Evolutionary conservation across 129 eudicot species (phyloP), one percentile per base, ranked within the genome.

Genomic region (Flaveria sonorensis): DNA sequence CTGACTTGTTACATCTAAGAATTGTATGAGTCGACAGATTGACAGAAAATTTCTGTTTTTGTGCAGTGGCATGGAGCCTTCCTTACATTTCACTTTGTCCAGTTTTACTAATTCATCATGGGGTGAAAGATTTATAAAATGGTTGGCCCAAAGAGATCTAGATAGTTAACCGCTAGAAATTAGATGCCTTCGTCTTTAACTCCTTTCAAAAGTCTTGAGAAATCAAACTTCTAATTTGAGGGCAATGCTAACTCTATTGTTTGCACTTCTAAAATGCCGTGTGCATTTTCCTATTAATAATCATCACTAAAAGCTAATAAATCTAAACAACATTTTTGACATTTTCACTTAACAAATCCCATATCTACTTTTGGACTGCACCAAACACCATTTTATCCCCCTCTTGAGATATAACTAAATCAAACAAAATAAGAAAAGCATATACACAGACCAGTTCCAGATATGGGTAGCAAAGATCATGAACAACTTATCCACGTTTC

Each of bases 21-120:
- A 42, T 18, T n/a, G 81, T 66, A 67, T 56, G 52, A 55, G 74
- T 56, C 50, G 57, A 77, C 76, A 77, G 59, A 77, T 67, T 77
- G 67, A 67, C 66, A 32, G 14, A 36, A 15, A 8, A 8, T 50
- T 26, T 48, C n/a, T 50, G 19, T 64, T 10, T 18, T 20, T 48
- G 40, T 48, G 47, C 73, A 64, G 36, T 23, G 18, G 16, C 32
- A 21, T 59, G 18, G 65, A 59, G 24, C 65, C 13, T 28, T 62
- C 16, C 70, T 61, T 57, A 61, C 39, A 73, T 26, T 14, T 60
- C 46, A 61, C 39, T 24, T 60, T 61, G 15, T 46, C 60, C 45
- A 15, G 11, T 15, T 43, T 56, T 13, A 73, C 14, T 3, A 73
- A 59, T 6, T 23, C 79, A 45, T 60, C 45, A 45, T 16, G 79